phyloP scores from a whole-genome alignment of 148 eudicot genomes.

The Fallopia convolvulus region DNA sequence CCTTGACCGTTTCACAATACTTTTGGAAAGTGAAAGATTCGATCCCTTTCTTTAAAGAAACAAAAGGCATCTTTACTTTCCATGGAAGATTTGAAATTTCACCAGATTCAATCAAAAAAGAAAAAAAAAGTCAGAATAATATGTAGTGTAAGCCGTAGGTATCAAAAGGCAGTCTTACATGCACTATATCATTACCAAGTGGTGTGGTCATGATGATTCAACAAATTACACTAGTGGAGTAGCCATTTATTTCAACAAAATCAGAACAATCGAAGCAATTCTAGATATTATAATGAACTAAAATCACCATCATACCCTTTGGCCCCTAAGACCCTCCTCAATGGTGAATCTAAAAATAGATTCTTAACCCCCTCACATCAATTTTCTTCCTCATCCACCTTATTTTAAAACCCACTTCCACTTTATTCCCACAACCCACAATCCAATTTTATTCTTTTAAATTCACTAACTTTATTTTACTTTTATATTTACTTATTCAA shows the following conservation, averaged over 20 bases:
- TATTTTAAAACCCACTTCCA: too few relatives aligned
- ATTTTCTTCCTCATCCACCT: too few relatives aligned
- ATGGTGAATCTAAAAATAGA: too few relatives aligned
- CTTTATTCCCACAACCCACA: too few relatives aligned
- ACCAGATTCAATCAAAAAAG: too few relatives aligned
- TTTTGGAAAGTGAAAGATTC: not conserved
- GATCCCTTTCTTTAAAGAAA: not conserved
- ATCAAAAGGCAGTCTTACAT: not conserved
- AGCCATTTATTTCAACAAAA: not conserved
- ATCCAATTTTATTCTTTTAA: too few relatives aligned
- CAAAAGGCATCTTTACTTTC: not conserved
- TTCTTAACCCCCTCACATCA: too few relatives aligned
- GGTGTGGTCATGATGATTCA: not conserved
- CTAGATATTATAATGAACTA: not conserved
- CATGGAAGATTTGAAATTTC: too few relatives aligned
- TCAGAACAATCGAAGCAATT: not conserved
- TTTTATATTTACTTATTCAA: too few relatives aligned
- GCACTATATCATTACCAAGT: not conserved
- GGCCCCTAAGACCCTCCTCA: too few relatives aligned
- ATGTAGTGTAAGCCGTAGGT: not conserved
- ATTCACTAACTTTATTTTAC: too few relatives aligned
- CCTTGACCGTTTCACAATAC: not conserved
- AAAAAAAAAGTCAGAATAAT: not conserved
- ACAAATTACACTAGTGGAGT: not conserved
- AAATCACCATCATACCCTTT: not conserved